Evolutionary conservation across 2,329 filamentous ascomycete genomes (phyloP), one percentile per base, ranked within the genome.

Genomic region (Xylariaceae sp.): DNA sequence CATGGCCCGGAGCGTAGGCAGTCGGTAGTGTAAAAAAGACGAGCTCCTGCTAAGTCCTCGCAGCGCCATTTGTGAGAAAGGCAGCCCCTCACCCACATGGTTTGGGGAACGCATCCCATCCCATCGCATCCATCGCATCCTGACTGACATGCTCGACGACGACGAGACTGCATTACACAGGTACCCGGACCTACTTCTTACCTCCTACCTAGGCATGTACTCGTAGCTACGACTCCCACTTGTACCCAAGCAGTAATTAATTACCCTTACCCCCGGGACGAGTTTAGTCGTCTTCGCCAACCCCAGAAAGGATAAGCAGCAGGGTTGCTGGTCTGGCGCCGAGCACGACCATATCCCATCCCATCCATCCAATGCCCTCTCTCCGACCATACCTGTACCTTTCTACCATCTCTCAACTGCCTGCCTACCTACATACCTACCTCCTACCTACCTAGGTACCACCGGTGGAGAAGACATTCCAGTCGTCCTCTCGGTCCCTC

Each of bases 51-150:
- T 30, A 30, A 30, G 4, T 59, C 62, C 64, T 67, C 63, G 68
- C 57, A 62, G 62, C 57, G 42, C 59, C 63, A 61, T 64, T 64
- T 60, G 57, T 62, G 47, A 58, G 59, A 11, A 49, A 49, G 17
- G 15, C 6, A 62, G 64, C 68, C 66, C 69, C 65, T 70, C 69
- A 66, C 58, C 62, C 53, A 62, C 65, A 65, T 64, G 57, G 64
- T 56, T 64, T 61, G 67, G 63, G 67, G 49, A 15, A 51, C 23
- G 23, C 23, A 30, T 30, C 23, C 23, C 23, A 30, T 30, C 23
- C 23, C 23, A 30, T 30, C 23, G 4, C 23, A 30, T 30, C 23
- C 23, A 30, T 30, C 61, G 65, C 66, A 62, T 66, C 67, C 68
- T 70, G 67, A 69, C 65, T 30, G 23, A 2, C 23, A 68, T 64